A percentile compares a stretch with the other conserved stretches of the same genome.
phyloP scores from a whole-genome alignment of 192 early-diverging fungal genomes.

The Entomortierella beljakovae region DNA sequence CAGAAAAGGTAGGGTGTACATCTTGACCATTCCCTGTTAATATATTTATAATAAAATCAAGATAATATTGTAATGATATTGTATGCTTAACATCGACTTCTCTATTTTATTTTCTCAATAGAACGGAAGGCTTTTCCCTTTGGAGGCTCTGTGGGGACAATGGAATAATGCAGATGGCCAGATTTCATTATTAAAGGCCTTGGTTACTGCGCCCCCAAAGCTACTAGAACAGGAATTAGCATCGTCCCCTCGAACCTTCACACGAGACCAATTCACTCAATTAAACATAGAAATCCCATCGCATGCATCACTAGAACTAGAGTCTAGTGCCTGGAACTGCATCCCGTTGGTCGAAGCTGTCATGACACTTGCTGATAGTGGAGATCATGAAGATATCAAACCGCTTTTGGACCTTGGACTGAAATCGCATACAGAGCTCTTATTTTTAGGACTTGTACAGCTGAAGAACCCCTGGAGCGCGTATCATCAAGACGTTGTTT shows the following conservation, averaged over 20 bases:
- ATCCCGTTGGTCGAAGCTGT: slow-evolving; percentile 80
- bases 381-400: slow-evolving; percentile 70
- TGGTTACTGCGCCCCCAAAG: slow-evolving; percentile 67
- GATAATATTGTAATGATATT: not conserved
- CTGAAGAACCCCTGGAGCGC: slow-evolving; percentile 59
- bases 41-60: not conserved
- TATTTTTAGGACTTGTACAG: slow-evolving; percentile 79
- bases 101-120: slow-evolving; percentile 28
- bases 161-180: slow-evolving; percentile 81
- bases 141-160: slow-evolving; percentile 73
- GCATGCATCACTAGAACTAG: slow-evolving; percentile 59
- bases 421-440: slow-evolving; percentile 76
- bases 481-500: slow-evolving; percentile 74
- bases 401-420: slow-evolving; percentile 70
- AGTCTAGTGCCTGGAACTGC: slow-evolving; percentile 71
- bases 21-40: not conserved
- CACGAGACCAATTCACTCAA: slow-evolving; percentile 63
- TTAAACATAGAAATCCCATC: slow-evolving; percentile 58
- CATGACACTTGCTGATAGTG: slow-evolving; percentile 65
- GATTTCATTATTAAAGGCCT: slow-evolving; percentile 73
- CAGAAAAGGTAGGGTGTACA: slow-evolving; percentile 58
- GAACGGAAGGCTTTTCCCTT: slow-evolving; percentile 74
- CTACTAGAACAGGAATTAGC: slow-evolving; percentile 68
- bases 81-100: too few relatives aligned
- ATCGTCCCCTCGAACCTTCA: slow-evolving; percentile 64